Evolutionary conservation across 345 rosid genomes (phyloP), one percentile per base, ranked within the genome.

Genomic region (Arabis hirsuta): DNA sequence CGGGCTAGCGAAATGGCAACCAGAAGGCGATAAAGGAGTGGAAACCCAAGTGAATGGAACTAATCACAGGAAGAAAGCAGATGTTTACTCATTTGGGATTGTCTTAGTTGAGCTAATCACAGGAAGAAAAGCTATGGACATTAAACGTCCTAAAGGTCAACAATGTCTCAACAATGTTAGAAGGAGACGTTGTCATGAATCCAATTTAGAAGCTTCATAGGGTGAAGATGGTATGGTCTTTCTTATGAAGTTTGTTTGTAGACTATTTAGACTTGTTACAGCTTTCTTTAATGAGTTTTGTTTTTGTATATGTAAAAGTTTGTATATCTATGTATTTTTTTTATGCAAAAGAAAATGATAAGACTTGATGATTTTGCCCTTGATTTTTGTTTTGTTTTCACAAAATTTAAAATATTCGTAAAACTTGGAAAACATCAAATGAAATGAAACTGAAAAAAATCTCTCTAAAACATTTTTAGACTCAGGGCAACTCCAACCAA

Each of bases 1-100:
- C 39, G 99, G 99, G 58, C 82, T 95, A 45, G 99, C 99, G 29
- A 85, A 97, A 76, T 95, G 99, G 97, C 99, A 95, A 74, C 99
- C 97, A 27, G 96, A 91, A 80, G 99, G 97, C 62, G 96, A 95
- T 73, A 78, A 64, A 82, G 97, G 97, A 72, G 97, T 90, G 7
- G 96, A 91, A 66, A 95, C 99, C 10, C 76, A 97, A 79, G 93
- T 95, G 13, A 90, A 91, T 51, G 99, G 99, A 82, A 91, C 93
- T 42, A 26, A 26, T 36, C n/a, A 53, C 22, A 34, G 26, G 10
- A 32, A 95, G 71, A 95, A 91, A 36, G 97, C 99, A 67, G 99
- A 91, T 78, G 98, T 91, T 50, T 95, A 90, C 72, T 91, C 97
- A 4, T 90, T 95, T 51, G 99, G 99, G 3, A 93, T 91, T 47